Base-by-base conservation (phyloP, 1,139 yeast species). In the Yamadazyma blattariae region DNA sequence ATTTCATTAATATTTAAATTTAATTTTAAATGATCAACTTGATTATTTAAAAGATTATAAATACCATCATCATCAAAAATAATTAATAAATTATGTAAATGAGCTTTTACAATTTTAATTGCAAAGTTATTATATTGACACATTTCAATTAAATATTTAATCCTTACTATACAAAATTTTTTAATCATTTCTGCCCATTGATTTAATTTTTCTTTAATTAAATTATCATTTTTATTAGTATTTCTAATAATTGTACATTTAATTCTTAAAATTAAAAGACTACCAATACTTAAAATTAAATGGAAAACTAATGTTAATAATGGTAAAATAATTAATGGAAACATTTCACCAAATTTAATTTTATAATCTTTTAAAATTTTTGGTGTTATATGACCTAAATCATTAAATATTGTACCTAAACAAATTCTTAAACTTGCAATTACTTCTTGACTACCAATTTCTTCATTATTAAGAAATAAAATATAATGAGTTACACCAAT, bases 11-110 rank as follows among this genome's bases (percentile, higher is more conserved):
- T 4, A 8, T 27, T n/a, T 5, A 36, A n/a, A n/a, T 29, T 11
- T 12, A 44, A 27, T 7, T 31, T 31, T 11, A 30, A 20, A 14
- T 21, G 11, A 1, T 20, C 24, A 9, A 36, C 30, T 12, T 31
- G 27, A 13, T 36, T 29, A 14, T 39, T 43, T n/a, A 38, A 44
- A 7, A 41, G 29, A 25, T 39, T 39, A 27, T 47, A 49, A 19
- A 43, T 35, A 11, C 43, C 45, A 14, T 35, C 38, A 10, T 40
- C 44, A 29, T 39, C 45, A 26, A 26, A 32, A 25, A 17, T 28
- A 11, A 28, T 14, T 9, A 33, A 38, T 2, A 33, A 22, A 24
- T 25, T 29, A 24, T 30, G 45, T 37, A 39, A 31, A 11, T 17
- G 32, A 20, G 28, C 27, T 40, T 33, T 43, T 2, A 38, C 11